Base-by-base conservation (phyloP, 768 basidiomycete species). In the Termitomyces heimii region DNA sequence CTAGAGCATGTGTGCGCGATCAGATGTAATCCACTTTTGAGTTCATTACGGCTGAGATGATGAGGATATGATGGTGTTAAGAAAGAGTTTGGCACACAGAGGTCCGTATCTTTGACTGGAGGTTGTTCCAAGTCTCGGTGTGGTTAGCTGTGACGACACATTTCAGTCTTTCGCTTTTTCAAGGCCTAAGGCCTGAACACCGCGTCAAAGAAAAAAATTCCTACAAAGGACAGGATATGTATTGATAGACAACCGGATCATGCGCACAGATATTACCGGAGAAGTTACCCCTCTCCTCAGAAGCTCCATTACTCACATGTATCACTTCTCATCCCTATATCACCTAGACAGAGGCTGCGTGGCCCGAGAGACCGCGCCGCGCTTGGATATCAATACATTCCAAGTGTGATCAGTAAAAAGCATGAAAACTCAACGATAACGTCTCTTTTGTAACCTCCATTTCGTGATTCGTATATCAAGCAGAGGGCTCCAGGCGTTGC, bases 341-440 rank as follows among this genome's bases (percentile, higher is more conserved):
- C 54, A 59, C 53, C 60, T 55, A 53, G 20, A 46, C 39, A 31
- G 43, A 58, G 43, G 56, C 32, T 24, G 32, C 54, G 44, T 57
- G 39, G 42, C 40, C 59, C 43, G 24, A 10, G 22, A n/a, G 53
- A 42, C 46, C 53, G 54, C 44, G 54, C 58, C 55, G 51, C 58
- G 29, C 14, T 55, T 53, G 28, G 39, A 14, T 44, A 62, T 64
- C 54, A 62, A 64, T 62, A 55, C 26, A 56, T 57, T 51, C 56
- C 51, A 48, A 28, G 31, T 40, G 59, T n/a, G 45, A 57, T 39
- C 43, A 58, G 50, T 48, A 45, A 56, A 39, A 61, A 60, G 56
- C 53, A 45, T 63, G 44, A 59, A n/a, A 62, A 61, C 64, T 64
- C 62, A 65, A 60, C 61, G 51, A 61, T 28, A 22, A 28, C 47